These are phyloP conservation scores for Triticum monococcum DNA, from an alignment of 176 grass and related monocot genomes.

Conservation along the genomic window DNA sequence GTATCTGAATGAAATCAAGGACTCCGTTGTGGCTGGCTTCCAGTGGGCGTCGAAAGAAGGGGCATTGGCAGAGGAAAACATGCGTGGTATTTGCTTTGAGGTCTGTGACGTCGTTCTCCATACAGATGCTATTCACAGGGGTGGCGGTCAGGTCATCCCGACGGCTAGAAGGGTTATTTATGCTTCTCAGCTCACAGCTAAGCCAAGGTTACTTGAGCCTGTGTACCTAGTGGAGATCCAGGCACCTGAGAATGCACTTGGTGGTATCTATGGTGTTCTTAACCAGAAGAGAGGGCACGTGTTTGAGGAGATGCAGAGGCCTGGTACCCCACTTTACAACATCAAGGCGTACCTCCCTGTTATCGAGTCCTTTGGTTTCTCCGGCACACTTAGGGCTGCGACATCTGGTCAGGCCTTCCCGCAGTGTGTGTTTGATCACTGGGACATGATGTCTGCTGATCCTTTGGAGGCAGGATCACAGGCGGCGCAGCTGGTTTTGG, in stretches of 20 bases:
- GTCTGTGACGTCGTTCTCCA: constrained; percentile 90
- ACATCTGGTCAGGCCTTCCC: constrained; percentile 72
- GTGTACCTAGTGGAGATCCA: constrained; percentile 89
- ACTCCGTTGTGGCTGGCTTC: constrained; percentile 89
- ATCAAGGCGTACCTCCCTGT: constrained; percentile 86
- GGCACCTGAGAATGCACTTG: constrained; percentile 71
- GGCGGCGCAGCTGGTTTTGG: constrained; percentile 36
- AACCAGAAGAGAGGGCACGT: constrained; percentile 79
- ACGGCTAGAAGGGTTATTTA: constrained; percentile 82
- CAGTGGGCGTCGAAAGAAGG: constrained; percentile 93
- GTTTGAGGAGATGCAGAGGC: constrained; percentile 67
- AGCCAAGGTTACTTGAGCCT: constrained; percentile 81
- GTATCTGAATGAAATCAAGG: constrained; percentile 88
- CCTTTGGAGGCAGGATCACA: constrained; percentile 57
- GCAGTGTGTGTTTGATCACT: constrained; percentile 68
- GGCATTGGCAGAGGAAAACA: constrained; percentile 75
- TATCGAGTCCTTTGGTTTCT: constrained; percentile 58
- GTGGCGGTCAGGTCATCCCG: constrained; percentile 84
- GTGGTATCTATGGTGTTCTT: constrained; percentile 75
- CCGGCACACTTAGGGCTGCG: constrained; percentile 41
- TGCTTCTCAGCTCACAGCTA: constrained; percentile 71
- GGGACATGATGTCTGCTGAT: constrained; percentile 71
- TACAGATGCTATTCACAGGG: constrained; percentile 85
- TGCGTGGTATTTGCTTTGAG: constrained; percentile 86
- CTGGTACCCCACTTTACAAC: constrained; percentile 66